Evolutionary conservation across 306 rosid genomes (phyloP), one percentile per base, ranked within the genome.

Genomic region (Casuarina equisetifolia): DNA sequence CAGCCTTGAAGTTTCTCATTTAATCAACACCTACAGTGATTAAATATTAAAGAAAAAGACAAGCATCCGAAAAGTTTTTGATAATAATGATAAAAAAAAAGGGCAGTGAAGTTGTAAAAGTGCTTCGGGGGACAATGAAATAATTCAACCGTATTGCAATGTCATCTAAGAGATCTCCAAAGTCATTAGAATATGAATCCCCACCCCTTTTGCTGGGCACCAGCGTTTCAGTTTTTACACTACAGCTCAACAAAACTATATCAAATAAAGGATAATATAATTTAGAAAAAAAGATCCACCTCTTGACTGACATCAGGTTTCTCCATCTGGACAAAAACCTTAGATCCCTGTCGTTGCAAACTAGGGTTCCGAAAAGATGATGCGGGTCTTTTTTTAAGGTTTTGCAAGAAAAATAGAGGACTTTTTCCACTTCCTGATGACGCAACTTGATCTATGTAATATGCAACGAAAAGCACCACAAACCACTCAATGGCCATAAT

Each of bases 261-360:
- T 0, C 2, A 39, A 53, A 25, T 6, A 57, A 35, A 25, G 20
- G 7, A 39, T 45, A 19, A 70, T 45, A n/a, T 0, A 63, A 11
- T 50, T 45, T 5, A 70, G 36, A n/a, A 76, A 63, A 66, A 46
- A 77, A 85, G 81, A 72, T 2, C 83, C 78, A 92, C 98, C 96
- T 94, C 98, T 79, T 89, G 97, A 63, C 46, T 68, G 76, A 94
- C 90, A 83, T 94, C 97, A 3, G 85, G 88, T 86, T 89, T 90
- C 49, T 94, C 98, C 83, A 88, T 89, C 80, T 86, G 86, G 73
- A 94, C 86, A 44, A 84, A 80, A 70, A 90, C 97, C 66, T 88
- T 92, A 59, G 93, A 89, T 39, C 76, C 96, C 77, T 90, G 91
- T 81, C 81, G 76, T 51, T 74, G 81, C 72, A 86, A 72, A 74